Evolutionary conservation across 345 rosid genomes (phyloP).

Genomic region (Citrus trifoliata): DNA sequence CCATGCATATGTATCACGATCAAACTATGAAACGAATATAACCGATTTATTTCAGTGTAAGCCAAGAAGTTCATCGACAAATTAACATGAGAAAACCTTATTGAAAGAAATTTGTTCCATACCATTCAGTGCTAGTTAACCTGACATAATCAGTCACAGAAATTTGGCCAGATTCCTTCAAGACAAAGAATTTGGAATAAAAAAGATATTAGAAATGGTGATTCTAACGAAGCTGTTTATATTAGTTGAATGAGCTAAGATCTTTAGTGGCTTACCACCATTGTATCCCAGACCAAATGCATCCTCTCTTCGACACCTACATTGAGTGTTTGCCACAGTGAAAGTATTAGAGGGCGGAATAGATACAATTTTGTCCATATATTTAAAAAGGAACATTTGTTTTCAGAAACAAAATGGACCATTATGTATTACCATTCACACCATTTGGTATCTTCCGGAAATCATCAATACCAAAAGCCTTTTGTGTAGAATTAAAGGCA

Average conservation of each 20-base stretch:
- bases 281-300: conserved; percentile 91
- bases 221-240: not conserved
- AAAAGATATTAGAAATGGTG: not conserved
- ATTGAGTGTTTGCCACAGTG: conserved; percentile 13
- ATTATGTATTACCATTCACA: conserved; percentile 65
- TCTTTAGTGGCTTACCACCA: conserved; percentile 72
- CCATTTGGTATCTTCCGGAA: conserved; percentile 94
- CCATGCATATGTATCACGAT: not conserved
- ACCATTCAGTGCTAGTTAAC: conserved; percentile 83
- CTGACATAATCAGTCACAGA: conserved; percentile 69
- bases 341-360: conserved; percentile 11
- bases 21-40: not conserved
- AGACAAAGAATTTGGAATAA: conserved; percentile 7
- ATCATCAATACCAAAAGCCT: conserved; percentile 79
- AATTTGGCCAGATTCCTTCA: conserved; percentile 76
- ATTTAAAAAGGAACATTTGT: not conserved
- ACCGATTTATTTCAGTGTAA: not conserved
- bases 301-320: conserved; percentile 96
- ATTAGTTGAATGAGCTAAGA: conserved; percentile 1
- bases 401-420: conserved; percentile 20
- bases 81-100: not conserved
- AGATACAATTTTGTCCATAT: not conserved
- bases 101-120: conserved; percentile 15
- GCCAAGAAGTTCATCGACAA: not conserved
- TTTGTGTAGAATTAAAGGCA: conserved; percentile 77